phyloP scores from a whole-genome alignment of 116 monocot genomes.

The Phalaenopsis hybrid region DNA sequence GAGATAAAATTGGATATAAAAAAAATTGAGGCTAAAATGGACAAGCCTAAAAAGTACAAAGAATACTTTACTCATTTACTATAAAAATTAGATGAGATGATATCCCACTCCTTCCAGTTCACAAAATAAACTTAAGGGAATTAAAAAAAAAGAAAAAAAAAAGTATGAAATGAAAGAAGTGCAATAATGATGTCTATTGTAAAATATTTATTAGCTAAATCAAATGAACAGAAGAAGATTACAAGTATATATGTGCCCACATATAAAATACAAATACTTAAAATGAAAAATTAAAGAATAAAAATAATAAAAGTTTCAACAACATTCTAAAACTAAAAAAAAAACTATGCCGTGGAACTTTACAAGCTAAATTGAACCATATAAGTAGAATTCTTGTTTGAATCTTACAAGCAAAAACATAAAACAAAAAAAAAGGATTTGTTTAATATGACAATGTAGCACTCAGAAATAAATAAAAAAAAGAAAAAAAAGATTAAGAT shows the following conservation, averaged over 20 bases:
- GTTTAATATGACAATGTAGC: background rate
- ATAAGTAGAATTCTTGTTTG: background rate
- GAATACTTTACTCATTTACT: no score
- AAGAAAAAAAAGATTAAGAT: background rate
- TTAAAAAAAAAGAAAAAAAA: no score
- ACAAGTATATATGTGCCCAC: background rate
- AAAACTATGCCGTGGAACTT: background rate
- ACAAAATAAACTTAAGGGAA: background rate
- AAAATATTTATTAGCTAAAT: background rate
- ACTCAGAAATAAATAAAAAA: background rate
- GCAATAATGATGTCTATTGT: background rate
- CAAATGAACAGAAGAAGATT: no score
- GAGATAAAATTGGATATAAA: no score
- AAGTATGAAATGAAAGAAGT: no score
- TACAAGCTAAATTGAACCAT: no score
- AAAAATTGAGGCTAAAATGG: no score
- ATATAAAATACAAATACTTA: background rate
- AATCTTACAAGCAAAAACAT: background rate
- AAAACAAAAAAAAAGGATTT: background rate
- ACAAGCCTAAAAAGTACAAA: no score
- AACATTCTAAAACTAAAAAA: background rate
- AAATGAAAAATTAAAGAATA: background rate
- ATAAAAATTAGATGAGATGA: background rate
- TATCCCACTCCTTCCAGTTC: background rate
- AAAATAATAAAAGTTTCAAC: background rate